Evolutionary conservation across 306 rosid species (phyloP), one percentile per base, ranked within the genome.

Genomic region (Dicorynia guianensis): DNA sequence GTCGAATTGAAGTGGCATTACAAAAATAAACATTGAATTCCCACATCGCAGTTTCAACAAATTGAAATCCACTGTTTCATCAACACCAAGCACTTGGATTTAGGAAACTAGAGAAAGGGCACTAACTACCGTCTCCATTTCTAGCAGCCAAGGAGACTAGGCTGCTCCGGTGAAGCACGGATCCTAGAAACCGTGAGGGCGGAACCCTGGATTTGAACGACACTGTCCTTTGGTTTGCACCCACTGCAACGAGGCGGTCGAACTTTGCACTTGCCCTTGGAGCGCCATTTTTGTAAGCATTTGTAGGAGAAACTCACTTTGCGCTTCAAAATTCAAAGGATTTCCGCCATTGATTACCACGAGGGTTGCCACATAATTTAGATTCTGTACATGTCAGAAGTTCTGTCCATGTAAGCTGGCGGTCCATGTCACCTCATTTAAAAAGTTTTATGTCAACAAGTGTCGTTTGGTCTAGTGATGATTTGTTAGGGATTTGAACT

Each of bases 211-310:
- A 69, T 35, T 49, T 72, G 4, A 46, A 46, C 14, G 60, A 46
- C 13, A 58, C 1, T 40, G 70, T 74, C 49, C 8, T 48, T 61
- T 47, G 52, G 78, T 68, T 40, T 46, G 40, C 10, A 48, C 7
- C 2, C 18, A 18, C 18, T 1, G 18, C 11, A 3, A 49, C 36
- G 2, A 18, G 75, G 42, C 77, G 68, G 10, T 72, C 77, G 18
- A 72, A 46, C 59, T 72, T 72, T 4, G 49, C 38, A 20, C 50
- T 61, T 60, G 50, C 50, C 4, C 69, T 50, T 4, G 36, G 62
- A 36, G 52, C 70, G 61, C 61, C 70, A 60, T 61, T 73, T 73
- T 70, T 59, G 69, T 47, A 58, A 49, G 15, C 3, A 43, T 11
- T 50, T 9, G 62, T 48, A 48, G 46, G 9, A 40, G 5, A 7